These are phyloP conservation scores for Verticillium tricorpus DNA, from an alignment of 2,329 filamentous ascomycete genomes.

Conservation along the genomic window DNA sequence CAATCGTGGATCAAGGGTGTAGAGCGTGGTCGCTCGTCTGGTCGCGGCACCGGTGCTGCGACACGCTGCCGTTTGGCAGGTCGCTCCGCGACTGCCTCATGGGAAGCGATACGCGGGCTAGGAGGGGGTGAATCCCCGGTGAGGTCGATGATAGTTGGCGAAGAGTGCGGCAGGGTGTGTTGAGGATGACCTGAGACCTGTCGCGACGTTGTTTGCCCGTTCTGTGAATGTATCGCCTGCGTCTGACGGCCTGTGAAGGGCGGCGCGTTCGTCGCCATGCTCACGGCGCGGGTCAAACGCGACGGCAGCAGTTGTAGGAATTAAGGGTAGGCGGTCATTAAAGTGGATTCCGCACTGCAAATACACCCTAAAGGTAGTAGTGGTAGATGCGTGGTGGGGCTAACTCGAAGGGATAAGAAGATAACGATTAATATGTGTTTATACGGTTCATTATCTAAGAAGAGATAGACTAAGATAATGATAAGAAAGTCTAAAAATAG, in stretches of 20 bases:
- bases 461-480: too few species aligned
- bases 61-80: slow-evolving; percentile 24
- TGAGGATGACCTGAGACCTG: not conserved
- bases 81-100: slow-evolving; percentile 7
- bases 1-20: slow-evolving; percentile 16
- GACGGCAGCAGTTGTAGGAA: not conserved
- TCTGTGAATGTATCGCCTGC: not conserved
- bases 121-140: slow-evolving; percentile 16
- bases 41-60: slow-evolving; percentile 2
- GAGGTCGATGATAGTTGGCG: slow-evolving; percentile 20
- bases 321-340: not conserved
- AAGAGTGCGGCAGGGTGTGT: slow-evolving; percentile 6
- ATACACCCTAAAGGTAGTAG: not conserved
- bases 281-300: not conserved
- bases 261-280: not conserved
- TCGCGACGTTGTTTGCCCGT: not conserved
- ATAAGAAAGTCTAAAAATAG: too few species aligned
- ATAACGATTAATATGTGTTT: too few species aligned
- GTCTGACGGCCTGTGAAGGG: not conserved
- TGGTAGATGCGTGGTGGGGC: too few species aligned
- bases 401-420: too few species aligned
- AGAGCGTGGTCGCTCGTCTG: not conserved
- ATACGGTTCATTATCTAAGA: too few species aligned
- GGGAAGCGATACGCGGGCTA: slow-evolving; percentile 15
- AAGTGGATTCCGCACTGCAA: not conserved